A percentile compares a stretch with the other conserved stretches of the same genome.
Conservation (phyloP, 768 basidiomycete species). For the Lactarius deliciosus region DNA sequence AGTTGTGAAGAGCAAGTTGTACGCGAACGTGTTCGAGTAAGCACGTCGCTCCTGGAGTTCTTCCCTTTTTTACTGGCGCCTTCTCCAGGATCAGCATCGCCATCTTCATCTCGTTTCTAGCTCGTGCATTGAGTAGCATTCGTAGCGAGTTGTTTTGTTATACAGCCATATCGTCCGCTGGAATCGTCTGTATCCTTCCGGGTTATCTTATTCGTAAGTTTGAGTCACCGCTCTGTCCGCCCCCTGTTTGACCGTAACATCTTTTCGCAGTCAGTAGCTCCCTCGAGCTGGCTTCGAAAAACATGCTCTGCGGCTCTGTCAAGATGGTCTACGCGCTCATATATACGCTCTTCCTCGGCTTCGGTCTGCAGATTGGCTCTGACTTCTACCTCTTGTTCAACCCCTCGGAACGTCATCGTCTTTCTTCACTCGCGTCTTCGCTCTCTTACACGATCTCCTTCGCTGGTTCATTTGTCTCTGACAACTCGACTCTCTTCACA, state of each 20-base stretch:
- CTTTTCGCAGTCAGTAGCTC: slow-evolving; percentile 66
- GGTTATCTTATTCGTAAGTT: slow-evolving; percentile 74
- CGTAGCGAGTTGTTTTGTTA: slow-evolving; percentile 78
- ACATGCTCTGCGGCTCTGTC: slow-evolving; percentile 76
- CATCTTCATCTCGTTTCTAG: slow-evolving; percentile 74
- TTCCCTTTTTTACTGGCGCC: background rate
- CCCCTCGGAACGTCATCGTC: slow-evolving; percentile 49
- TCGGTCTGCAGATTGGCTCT: slow-evolving; percentile 79
- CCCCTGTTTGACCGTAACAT: background rate
- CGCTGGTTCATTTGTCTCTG: slow-evolving; percentile 63
- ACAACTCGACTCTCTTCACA: slow-evolving; percentile 45
- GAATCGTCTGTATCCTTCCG: slow-evolving; percentile 85
- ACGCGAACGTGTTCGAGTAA: slow-evolving; percentile 89
- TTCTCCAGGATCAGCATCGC: slow-evolving; percentile 69
- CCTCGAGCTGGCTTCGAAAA: slow-evolving; percentile 78
- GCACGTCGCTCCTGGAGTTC: slow-evolving; percentile 33
- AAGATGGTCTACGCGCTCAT: slow-evolving; percentile 85
- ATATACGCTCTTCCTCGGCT: slow-evolving; percentile 79
- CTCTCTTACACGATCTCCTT: slow-evolving; percentile 51
- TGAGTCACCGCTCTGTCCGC: background rate
- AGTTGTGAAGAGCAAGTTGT: slow-evolving; percentile 70
- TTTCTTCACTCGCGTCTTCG: slow-evolving; percentile 50
- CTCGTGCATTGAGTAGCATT: slow-evolving; percentile 80
- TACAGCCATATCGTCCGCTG: slow-evolving; percentile 82
- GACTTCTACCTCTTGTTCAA: slow-evolving; percentile 75